Conservation (phyloP, 352 stramenopile genomes). For the Phytopythium delawarense region DNA sequence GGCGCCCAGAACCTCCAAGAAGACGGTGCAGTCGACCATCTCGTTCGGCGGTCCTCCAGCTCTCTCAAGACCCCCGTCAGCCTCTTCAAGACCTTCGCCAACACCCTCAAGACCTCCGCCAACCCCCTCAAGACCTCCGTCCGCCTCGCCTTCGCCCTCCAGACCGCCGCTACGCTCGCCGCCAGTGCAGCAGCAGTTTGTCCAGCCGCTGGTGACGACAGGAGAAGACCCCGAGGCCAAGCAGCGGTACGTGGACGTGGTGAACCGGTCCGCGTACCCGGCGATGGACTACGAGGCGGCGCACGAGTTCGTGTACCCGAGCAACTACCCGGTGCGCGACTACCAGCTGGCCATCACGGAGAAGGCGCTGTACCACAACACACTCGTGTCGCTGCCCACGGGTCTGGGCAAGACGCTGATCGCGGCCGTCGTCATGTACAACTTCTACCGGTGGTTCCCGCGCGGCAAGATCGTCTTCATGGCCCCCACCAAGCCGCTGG, state of each 20-base stretch:
- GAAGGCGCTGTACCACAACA: constrained; percentile 95
- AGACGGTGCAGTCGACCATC: constrained; percentile 60
- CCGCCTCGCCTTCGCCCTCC: no score
- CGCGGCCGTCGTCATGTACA: constrained; percentile 99
- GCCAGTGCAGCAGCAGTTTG: background rate
- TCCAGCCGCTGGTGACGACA: constrained; percentile 15
- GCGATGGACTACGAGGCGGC: constrained; percentile 57
- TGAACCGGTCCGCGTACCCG: constrained; percentile 28
- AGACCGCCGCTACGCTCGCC: background rate
- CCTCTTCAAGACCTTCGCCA: background rate
- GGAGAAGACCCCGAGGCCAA: constrained; percentile 56
- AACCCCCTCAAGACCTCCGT: background rate
- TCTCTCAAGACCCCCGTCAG: background rate
- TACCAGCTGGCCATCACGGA: constrained; percentile 96
- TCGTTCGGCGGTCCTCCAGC: constrained; percentile 32
- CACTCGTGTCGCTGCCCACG: constrained; percentile 97
- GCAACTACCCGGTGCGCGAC: constrained; percentile 88
- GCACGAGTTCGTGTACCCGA: constrained; percentile 85
- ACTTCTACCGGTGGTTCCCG: constrained; percentile 99
- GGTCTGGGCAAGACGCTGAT: constrained; percentile 99
- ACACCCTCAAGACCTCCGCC: background rate
- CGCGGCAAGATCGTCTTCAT: constrained; percentile 95
- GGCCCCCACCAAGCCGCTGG: constrained; percentile 96
- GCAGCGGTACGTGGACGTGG: constrained; percentile 53
- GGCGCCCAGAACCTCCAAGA: constrained; percentile 12